Evolutionary conservation across 176 grass and related monocot species (phyloP).

Genomic region (Triticum monococcum): DNA sequence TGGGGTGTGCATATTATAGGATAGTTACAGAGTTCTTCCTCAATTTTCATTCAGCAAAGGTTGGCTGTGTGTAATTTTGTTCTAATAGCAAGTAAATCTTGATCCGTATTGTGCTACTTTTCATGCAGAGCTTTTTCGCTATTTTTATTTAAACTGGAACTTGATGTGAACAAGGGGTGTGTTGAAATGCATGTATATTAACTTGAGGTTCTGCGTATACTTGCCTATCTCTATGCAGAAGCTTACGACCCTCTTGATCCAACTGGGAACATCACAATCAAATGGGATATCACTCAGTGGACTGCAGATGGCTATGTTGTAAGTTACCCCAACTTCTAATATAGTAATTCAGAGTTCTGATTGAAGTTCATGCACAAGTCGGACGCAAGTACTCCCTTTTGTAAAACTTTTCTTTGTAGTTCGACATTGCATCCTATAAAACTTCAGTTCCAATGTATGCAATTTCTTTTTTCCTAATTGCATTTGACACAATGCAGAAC

Average conservation of each 20-base stretch:
- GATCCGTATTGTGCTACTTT: not conserved
- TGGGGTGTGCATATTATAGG: not conserved
- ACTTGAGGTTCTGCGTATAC: not conserved
- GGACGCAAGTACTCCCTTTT: not conserved
- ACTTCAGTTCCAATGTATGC: not conserved
- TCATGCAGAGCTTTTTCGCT: not conserved
- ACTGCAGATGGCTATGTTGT: slow-evolving; percentile 84
- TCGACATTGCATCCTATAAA: not conserved
- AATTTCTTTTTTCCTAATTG: not conserved
- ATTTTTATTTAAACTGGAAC: not conserved
- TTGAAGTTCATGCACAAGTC: not conserved
- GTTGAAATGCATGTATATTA: not conserved
- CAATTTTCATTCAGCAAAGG: not conserved
- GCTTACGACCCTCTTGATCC: slow-evolving; percentile 81
- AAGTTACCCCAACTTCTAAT: slow-evolving; percentile 34
- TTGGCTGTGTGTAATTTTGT: not conserved
- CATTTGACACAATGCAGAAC: not conserved
- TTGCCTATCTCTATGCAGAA: slow-evolving; percentile 42
- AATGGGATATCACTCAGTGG: slow-evolving; percentile 82
- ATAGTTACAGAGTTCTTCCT: not conserved
- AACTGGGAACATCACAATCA: slow-evolving; percentile 81
- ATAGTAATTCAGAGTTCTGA: not conserved
- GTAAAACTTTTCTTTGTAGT: slow-evolving; percentile 5
- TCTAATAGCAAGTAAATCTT: not conserved
- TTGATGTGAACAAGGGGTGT: not conserved